Conservation (phyloP, 2,329 filamentous ascomycete genomes). For the Fusarium xylarioides region DNA sequence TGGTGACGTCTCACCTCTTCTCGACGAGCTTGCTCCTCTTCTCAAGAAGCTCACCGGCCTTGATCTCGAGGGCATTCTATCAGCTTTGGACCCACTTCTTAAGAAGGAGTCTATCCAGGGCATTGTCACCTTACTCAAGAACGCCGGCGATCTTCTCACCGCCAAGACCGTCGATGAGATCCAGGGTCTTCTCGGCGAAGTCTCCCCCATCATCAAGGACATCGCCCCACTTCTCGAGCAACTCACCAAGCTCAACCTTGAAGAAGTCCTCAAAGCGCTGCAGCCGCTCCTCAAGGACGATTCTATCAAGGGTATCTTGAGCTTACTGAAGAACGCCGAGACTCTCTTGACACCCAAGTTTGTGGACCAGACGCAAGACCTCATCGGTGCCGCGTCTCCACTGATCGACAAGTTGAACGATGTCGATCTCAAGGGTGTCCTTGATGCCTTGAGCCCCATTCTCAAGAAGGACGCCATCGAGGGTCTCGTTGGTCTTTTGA, state of each 20-base stretch:
- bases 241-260: slow-evolving; percentile 48
- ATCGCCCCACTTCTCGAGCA: slow-evolving; percentile 32
- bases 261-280: slow-evolving; percentile 45
- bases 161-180: slow-evolving; percentile 40
- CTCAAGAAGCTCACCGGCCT: slow-evolving; percentile 45
- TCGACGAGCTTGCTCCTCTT: slow-evolving; percentile 44
- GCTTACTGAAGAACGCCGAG: slow-evolving; percentile 47
- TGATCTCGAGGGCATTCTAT: slow-evolving; percentile 46
- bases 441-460: slow-evolving; percentile 6
- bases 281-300: slow-evolving; percentile 46
- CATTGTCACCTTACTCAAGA: slow-evolving; percentile 38
- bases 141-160: slow-evolving; percentile 37
- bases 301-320: slow-evolving; percentile 32
- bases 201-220: slow-evolving; percentile 42
- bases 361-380: slow-evolving; percentile 34
- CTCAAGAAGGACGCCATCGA: slow-evolving; percentile 38
- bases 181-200: slow-evolving; percentile 48
- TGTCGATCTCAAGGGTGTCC: slow-evolving; percentile 13
- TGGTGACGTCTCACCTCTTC: slow-evolving; percentile 44
- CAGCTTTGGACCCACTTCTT: slow-evolving; percentile 42
- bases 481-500: slow-evolving; percentile 39
- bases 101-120: slow-evolving; percentile 41
- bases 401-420: slow-evolving; percentile 18
- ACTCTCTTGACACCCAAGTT: slow-evolving; percentile 38
- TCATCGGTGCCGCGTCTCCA: slow-evolving; percentile 21